These are phyloP conservation scores for Prunus salicina DNA, from an alignment of 306 rosid genomes.

Conservation along the genomic window DNA sequence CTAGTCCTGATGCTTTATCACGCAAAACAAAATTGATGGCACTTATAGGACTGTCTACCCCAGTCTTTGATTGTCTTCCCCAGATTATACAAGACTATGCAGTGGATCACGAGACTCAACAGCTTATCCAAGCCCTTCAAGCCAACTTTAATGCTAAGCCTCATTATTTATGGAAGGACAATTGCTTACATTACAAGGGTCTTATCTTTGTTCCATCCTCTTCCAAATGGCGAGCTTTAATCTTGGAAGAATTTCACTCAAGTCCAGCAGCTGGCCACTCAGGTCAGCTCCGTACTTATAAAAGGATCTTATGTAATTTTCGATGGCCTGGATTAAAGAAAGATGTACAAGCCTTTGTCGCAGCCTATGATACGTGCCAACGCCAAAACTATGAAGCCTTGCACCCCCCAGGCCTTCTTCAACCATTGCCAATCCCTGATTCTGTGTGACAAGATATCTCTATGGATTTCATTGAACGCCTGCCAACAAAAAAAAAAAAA, in stretches of 20 bases:
- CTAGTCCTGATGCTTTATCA: background rate
- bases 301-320: background rate
- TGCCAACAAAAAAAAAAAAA: background rate
- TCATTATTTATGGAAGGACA: background rate
- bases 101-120: background rate
- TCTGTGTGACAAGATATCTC: background rate
- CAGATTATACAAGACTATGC: background rate
- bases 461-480: background rate
- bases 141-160: too few species aligned
- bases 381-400: background rate
- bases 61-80: background rate
- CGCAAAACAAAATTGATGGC: background rate
- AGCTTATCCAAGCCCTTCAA: background rate
- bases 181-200: background rate
- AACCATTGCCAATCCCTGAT: background rate
- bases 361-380: background rate
- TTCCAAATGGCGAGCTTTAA: background rate
- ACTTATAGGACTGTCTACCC: background rate
- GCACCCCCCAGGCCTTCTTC: background rate
- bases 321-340: accelerated
- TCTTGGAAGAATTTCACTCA: background rate
- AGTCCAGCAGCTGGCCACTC: background rate
- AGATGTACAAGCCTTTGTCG: background rate
- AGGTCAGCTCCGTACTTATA: background rate
- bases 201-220: background rate